Percentiles rank a stretch among this genome's conserved stretches.
These are phyloP conservation scores for Candida anglica DNA, from an alignment of 805 yeast species.

Conservation along the genomic window DNA sequence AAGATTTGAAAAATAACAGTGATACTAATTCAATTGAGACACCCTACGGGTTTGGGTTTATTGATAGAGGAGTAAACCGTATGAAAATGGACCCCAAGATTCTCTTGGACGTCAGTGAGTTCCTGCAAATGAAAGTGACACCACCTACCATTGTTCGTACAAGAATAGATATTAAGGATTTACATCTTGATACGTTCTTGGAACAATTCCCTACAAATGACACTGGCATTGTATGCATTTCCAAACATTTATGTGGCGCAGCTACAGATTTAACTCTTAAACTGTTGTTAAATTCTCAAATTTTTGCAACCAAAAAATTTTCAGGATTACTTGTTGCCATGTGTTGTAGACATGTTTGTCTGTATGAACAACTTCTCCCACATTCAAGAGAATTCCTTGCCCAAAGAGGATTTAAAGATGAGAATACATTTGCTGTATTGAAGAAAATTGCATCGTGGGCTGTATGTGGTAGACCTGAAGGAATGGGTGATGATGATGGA, in stretches of 20 bases:
- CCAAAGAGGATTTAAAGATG: constrained; percentile 25
- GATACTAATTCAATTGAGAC: neutral
- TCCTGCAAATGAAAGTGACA: constrained; percentile 4
- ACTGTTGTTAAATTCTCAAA: constrained; percentile 46
- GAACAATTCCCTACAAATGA: constrained; percentile 8
- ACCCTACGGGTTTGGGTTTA: constrained; percentile 53
- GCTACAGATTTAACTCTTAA: constrained; percentile 85
- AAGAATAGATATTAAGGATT: constrained; percentile 78
- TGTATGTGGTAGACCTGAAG: constrained; percentile 60
- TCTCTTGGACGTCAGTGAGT: constrained; percentile 43
- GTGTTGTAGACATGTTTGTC: constrained; percentile 89
- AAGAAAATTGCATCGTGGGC: constrained; percentile 85
- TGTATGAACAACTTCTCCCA: constrained; percentile 50
- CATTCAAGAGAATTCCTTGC: constrained; percentile 40
- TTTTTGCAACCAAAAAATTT: constrained; percentile 18
- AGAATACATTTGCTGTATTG: constrained; percentile 42
- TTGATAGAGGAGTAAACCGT: constrained; percentile 76
- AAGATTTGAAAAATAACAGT: constrained; percentile 11
- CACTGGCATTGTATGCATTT: constrained; percentile 51
- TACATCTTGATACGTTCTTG: constrained; percentile 47
- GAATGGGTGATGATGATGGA: constrained; percentile 31
- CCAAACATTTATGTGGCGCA: constrained; percentile 90
- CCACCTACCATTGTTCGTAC: constrained; percentile 44
- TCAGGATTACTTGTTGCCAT: constrained; percentile 76
- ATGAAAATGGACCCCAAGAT: constrained; percentile 77